Percentiles rank a stretch among this genome's conserved stretches.
These are phyloP conservation scores for Macadamia tetraphylla DNA, from an alignment of 164 flowering plant species.

Conservation along the genomic window DNA sequence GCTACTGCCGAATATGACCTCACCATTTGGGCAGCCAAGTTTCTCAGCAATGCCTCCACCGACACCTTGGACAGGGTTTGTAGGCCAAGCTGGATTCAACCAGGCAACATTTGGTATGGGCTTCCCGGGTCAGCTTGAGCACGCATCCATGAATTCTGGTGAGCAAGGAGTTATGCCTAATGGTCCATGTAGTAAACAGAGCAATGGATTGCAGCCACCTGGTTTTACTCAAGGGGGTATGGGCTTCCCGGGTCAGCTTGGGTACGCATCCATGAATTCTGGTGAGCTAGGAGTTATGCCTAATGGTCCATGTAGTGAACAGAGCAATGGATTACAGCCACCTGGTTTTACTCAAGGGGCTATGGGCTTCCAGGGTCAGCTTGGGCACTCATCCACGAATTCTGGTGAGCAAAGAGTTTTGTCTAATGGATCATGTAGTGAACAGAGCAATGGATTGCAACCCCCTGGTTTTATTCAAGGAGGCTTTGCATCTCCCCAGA, in stretches of 20 bases:
- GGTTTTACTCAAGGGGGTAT: conserved; percentile 10
- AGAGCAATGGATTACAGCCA: not conserved
- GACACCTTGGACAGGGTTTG: conserved; percentile 30
- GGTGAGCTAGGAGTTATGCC: conserved; percentile 11
- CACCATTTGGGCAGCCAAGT: conserved; percentile 32
- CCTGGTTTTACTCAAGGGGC: conserved; percentile 7
- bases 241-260: conserved; percentile 28
- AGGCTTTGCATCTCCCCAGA: conserved; percentile 10
- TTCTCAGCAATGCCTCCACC: conserved; percentile 23
- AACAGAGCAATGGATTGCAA: conserved; percentile 5
- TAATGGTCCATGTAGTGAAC: conserved; percentile 6
- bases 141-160: conserved; percentile 12
- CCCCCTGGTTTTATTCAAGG: conserved; percentile 7
- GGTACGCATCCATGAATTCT: not conserved
- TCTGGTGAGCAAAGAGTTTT: conserved; percentile 13
- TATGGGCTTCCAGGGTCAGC: not conserved
- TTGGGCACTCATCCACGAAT: conserved; percentile 4
- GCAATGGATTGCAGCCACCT: not conserved
- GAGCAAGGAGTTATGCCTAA: conserved; percentile 11
- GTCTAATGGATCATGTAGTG: conserved; percentile 3
- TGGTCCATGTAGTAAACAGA: conserved; percentile 7
- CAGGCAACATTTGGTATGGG: conserved; percentile 25
- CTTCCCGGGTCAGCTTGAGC: conserved; percentile 24
- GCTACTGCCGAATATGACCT: conserved; percentile 16
- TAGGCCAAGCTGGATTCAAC: conserved; percentile 30